These are phyloP conservation scores for Calocybe gangraenosa DNA, from an alignment of 768 basidiomycete genomes.

Conservation along the genomic window DNA sequence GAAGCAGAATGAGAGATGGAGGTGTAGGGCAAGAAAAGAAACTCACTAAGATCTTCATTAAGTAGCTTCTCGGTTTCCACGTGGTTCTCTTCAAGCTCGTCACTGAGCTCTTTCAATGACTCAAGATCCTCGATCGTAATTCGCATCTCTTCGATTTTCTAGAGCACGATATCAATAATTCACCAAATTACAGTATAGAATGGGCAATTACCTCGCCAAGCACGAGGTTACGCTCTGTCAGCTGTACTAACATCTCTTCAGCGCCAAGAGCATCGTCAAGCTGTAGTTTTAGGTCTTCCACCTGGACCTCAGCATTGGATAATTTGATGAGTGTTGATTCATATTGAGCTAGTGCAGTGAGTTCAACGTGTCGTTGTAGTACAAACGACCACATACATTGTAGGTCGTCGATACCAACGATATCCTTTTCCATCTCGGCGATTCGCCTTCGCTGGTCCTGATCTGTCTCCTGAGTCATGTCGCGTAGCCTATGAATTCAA, in stretches of 20 bases:
- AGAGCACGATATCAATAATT: not conserved
- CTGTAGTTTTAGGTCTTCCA: constrained; percentile 91
- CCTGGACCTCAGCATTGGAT: constrained; percentile 83
- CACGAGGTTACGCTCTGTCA: constrained; percentile 91
- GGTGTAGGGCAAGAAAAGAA: not conserved
- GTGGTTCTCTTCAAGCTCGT: constrained; percentile 97
- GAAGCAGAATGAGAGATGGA: not conserved
- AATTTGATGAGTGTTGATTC: constrained; percentile 78
- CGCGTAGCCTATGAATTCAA: constrained; percentile 61
- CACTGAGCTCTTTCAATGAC: constrained; percentile 90
- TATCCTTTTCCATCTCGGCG: constrained; percentile 85
- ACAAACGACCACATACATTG: constrained; percentile 49
- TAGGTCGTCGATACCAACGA: constrained; percentile 72
- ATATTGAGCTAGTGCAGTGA: constrained; percentile 56
- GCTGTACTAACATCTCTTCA: constrained; percentile 92
- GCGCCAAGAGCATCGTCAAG: constrained; percentile 94
- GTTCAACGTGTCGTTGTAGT: not conserved
- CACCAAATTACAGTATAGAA: constrained; percentile 1
- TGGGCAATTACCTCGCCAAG: constrained; percentile 71
- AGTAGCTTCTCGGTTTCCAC: constrained; percentile 88
- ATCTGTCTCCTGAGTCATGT: constrained; percentile 85
- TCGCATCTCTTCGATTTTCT: constrained; percentile 99
- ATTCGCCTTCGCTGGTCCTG: constrained; percentile 78
- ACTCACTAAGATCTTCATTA: constrained; percentile 80
- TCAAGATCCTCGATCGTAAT: constrained; percentile 96